phyloP scores from a whole-genome alignment of 768 basidiomycete genomes.

The Gymnopilus dilepis region DNA sequence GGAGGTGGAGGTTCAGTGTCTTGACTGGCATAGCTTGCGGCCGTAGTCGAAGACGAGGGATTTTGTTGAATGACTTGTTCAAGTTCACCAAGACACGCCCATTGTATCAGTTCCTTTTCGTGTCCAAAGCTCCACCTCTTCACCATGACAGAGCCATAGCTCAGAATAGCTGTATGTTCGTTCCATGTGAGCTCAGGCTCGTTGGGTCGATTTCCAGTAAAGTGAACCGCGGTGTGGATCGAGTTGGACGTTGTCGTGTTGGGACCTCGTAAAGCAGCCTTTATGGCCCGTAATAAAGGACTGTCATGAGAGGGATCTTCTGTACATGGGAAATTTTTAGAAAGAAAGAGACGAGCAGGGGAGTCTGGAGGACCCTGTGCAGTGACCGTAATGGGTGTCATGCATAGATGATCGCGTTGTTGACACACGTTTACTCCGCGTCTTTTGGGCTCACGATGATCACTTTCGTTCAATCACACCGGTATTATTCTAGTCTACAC shows the following conservation, averaged over 20 bases:
- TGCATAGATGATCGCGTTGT: slow-evolving; percentile 20
- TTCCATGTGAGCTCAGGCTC: slow-evolving; percentile 79
- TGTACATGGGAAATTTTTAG: slow-evolving; percentile 30
- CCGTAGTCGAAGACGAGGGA: slow-evolving; percentile 31
- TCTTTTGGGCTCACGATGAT: not conserved
- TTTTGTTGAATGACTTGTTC: slow-evolving; percentile 49
- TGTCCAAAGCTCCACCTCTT: slow-evolving; percentile 79
- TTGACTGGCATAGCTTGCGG: slow-evolving; percentile 37
- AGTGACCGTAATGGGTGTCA: slow-evolving; percentile 42
- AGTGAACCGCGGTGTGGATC: slow-evolving; percentile 48
- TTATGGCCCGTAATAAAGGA: slow-evolving; percentile 60
- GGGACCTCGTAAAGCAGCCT: slow-evolving; percentile 61
- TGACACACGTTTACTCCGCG: slow-evolving; percentile 13
- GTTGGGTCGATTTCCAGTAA: slow-evolving; percentile 42
- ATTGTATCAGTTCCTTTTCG: slow-evolving; percentile 76
- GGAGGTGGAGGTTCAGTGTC: slow-evolving; percentile 30
- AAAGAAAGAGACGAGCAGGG: slow-evolving; percentile 48
- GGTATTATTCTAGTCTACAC: not conserved
- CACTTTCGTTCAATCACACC: not conserved
- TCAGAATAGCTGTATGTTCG: slow-evolving; percentile 62
- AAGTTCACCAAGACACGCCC: slow-evolving; percentile 78
- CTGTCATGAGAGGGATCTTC: slow-evolving; percentile 34
- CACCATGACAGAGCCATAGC: slow-evolving; percentile 67
- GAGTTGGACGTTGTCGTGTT: slow-evolving; percentile 46
- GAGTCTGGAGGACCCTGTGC: slow-evolving; percentile 49